Evolutionary conservation across 2,329 filamentous ascomycete genomes (phyloP).

Genomic region (Reticulascus tulasneorum): DNA sequence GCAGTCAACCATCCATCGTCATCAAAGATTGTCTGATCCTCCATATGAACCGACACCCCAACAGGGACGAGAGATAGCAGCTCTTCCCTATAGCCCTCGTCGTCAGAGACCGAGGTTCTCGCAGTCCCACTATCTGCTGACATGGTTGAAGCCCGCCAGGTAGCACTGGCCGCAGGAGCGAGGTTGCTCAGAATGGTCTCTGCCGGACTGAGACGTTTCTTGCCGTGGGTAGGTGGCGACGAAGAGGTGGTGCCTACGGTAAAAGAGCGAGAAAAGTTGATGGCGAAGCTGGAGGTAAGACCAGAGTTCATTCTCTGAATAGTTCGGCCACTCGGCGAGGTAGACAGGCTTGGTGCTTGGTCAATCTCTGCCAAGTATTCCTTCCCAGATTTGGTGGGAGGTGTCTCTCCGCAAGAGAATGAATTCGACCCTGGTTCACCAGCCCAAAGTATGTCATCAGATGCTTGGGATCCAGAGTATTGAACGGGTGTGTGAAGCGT

Average conservation of each 20-base stretch:
- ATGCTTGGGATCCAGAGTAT: slow-evolving; percentile 53
- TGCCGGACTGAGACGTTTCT: slow-evolving; percentile 58
- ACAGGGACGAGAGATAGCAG: slow-evolving; percentile 44
- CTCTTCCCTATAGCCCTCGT: slow-evolving; percentile 46
- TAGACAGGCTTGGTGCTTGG: slow-evolving; percentile 51
- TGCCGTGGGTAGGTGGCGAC: slow-evolving; percentile 38
- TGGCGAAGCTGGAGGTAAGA: slow-evolving; percentile 51
- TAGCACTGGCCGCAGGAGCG: slow-evolving; percentile 45
- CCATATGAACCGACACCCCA: slow-evolving; percentile 49
- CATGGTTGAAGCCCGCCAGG: slow-evolving; percentile 45
- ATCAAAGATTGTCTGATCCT: slow-evolving; percentile 63
- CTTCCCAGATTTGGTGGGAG: slow-evolving; percentile 45
- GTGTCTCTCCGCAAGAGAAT: slow-evolving; percentile 60
- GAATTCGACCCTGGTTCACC: slow-evolving; percentile 54
- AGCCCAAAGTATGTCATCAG: slow-evolving; percentile 49
- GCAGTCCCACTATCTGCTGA: slow-evolving; percentile 42
- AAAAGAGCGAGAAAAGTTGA: slow-evolving; percentile 49
- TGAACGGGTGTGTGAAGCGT: slow-evolving; percentile 52
- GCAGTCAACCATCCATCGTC: slow-evolving; percentile 62
- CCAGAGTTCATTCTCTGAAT: slow-evolving; percentile 52
- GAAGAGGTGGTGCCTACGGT: slow-evolving; percentile 30
- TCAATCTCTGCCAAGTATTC: slow-evolving; percentile 43
- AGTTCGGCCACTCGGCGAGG: slow-evolving; percentile 53
- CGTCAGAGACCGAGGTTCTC: slow-evolving; percentile 51
- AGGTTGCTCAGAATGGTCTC: slow-evolving; percentile 56